phyloP scores from a whole-genome alignment of 352 stramenopile species.

The Phytophthora tubulina region DNA sequence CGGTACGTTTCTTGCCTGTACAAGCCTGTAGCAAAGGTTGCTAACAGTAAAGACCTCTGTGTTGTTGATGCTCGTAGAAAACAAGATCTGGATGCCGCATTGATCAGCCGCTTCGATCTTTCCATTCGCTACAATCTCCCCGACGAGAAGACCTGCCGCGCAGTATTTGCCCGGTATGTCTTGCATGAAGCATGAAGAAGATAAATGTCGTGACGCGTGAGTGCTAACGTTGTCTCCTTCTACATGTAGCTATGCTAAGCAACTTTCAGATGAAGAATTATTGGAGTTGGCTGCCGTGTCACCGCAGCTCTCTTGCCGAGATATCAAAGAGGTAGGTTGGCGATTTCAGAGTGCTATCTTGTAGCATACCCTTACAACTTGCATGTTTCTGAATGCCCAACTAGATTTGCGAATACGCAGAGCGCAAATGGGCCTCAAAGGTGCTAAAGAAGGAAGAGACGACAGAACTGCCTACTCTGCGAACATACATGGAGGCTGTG shows the following conservation, averaged over 20 bases:
- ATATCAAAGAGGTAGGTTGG: slow-evolving; percentile 92
- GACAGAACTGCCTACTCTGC: slow-evolving; percentile 71
- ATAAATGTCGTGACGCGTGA: background rate
- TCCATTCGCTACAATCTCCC: slow-evolving; percentile 94
- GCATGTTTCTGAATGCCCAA: background rate
- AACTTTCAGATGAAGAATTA: slow-evolving; percentile 83
- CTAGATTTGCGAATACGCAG: slow-evolving; percentile 93
- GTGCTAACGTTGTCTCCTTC: slow-evolving; percentile 6
- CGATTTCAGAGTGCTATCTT: background rate
- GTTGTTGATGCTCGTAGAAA: slow-evolving; percentile 63
- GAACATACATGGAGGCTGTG: slow-evolving; percentile 79
- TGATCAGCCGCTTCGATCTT: slow-evolving; percentile 95
- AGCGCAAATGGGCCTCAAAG: slow-evolving; percentile 93
- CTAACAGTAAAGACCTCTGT: background rate
- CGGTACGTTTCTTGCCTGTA: slow-evolving; percentile 43
- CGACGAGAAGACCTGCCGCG: slow-evolving; percentile 78
- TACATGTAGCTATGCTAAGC: slow-evolving; percentile 85
- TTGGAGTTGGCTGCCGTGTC: slow-evolving; percentile 81
- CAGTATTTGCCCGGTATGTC: slow-evolving; percentile 88
- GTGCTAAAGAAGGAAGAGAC: slow-evolving; percentile 88
- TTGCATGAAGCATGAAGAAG: background rate
- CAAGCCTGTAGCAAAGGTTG: background rate
- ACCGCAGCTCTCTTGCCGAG: slow-evolving; percentile 90
- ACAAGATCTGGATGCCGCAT: slow-evolving; percentile 92
- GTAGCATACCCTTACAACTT: background rate